phyloP scores from a whole-genome alignment of 805 yeast species.

The Kluyveromyces aestuarii region DNA sequence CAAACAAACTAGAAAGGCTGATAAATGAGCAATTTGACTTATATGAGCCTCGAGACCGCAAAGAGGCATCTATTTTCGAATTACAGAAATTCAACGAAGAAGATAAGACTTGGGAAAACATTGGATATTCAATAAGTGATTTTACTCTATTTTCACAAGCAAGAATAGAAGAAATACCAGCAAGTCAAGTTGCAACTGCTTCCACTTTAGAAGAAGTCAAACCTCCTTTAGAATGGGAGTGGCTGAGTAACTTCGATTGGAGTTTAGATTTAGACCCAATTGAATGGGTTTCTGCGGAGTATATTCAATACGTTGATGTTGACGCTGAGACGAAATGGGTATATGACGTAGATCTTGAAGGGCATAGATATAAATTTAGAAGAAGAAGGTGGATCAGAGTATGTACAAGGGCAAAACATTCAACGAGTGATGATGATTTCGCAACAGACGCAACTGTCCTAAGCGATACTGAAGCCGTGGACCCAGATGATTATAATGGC shows the following conservation, averaged over 20 bases:
- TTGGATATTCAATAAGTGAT: constrained; percentile 48
- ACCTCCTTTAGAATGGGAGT: constrained; percentile 57
- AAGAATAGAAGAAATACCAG: constrained; percentile 24
- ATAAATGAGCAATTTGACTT: constrained; percentile 32
- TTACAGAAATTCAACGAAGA: constrained; percentile 44
- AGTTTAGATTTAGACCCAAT: constrained; percentile 52
- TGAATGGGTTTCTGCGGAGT: constrained; percentile 50
- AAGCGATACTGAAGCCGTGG: background rate
- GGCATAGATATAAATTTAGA: constrained; percentile 33
- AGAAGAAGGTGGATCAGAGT: constrained; percentile 60
- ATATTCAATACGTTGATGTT: constrained; percentile 46
- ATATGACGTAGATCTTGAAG: constrained; percentile 43
- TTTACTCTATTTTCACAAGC: constrained; percentile 41
- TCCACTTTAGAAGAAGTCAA: constrained; percentile 30
- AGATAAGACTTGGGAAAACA: constrained; percentile 52
- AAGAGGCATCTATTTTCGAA: constrained; percentile 59
- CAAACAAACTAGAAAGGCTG: constrained; percentile 40
- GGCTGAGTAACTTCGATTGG: constrained; percentile 44
- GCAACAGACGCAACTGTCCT: background rate
- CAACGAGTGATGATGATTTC: background rate
- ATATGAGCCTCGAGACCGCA: constrained; percentile 35
- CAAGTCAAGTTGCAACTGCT: constrained; percentile 11
- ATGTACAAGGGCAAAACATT: constrained; percentile 21
- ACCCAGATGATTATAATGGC: background rate
- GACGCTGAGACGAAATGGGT: constrained; percentile 83